Evolutionary conservation across 2,329 filamentous ascomycete species (phyloP), one percentile per base, ranked within the genome.

Genomic region (Aaosphaeria pasadenensis): DNA sequence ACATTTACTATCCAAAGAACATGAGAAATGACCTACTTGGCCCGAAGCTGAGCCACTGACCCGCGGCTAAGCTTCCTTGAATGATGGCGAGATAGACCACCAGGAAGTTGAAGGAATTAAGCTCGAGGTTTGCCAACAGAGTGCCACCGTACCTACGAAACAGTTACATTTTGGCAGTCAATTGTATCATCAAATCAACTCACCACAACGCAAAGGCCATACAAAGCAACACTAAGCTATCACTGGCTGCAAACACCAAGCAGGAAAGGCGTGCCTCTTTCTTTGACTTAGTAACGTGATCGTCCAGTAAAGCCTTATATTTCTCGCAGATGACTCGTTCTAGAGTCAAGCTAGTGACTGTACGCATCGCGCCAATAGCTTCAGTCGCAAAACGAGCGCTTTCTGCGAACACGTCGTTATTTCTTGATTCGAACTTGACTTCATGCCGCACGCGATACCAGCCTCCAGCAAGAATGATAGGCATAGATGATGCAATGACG

Each of bases 301-400:
- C 67, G 5, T 69, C 64, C 9, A 88, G 75, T 4, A 88, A 74
- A 0, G 51, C 59, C 24, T 77, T 70, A 57, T 88, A 89, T 33
- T 83, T 77, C 1, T 72, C 59, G 46, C 78, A 74, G 49, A 89
- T 86, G 2, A 75, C 71, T 45, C 81, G 74, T 59, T 89, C 86
- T 51, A 89, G 77, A 0, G 83, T 86, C 31, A 89, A 72, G 1
- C 84, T 77, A 0, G 82, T 74, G 11, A 89, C 86, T 0, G 86
- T 89, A 9, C 86, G 77, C 62, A 87, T 87, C 0, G 86, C 85
- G 1, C 81, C 77, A 43, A 89, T 86, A 4, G 85, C 79, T 63
- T 89, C 86, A 3, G 85, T 80, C 0, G 85, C 86, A 56, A 88
- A 88, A 58, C 85, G 80, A 29, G 85, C 86, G 57, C 83, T 87